Evolutionary conservation across 2,329 filamentous ascomycete genomes (phyloP), one percentile per base, ranked within the genome.

Genomic region (Cercospora brassicicola): DNA sequence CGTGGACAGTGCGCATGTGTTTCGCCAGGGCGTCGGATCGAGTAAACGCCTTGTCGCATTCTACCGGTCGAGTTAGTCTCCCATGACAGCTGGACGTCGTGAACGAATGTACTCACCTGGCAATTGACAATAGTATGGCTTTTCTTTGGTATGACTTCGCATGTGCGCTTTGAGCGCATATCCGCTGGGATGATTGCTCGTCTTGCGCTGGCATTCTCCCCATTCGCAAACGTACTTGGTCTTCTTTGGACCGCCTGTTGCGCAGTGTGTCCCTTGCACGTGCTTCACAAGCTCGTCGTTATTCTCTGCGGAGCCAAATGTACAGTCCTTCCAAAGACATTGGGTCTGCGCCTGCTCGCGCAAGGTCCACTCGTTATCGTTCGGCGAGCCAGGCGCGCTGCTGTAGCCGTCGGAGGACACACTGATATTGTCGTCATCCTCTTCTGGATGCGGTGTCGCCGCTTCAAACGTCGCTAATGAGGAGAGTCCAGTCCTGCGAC

Each of bases 221-320:
- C 95, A 99, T 81, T 98, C 94, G 81, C 95, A 99, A n/a, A 92
- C 93, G 79, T 98, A 98, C 80, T 95, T 97, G 82, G 96, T 97
- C 82, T 95, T 92, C 64, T 94, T 88, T 69, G 90, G 92, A 9
- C 77, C 78, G 18, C 73, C 74, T 2, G 76, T 77, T 77, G 95
- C 93, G 76, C 98, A 97, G 80, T 99, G 95, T 67, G 94, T 92
- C 76, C 93, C 91, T 81, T 98, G 94, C 51, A 85, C 80, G 73
- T 85, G 84, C 67, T 81, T 78, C 62, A 85, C 84, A 55, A 85
- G 77, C 28, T 82, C 81, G 71, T 85, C 84, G 78, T 85, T 85
- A 72, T 85, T 85, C 33, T 80, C 78, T 31, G 83, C 75, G 56
- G 82, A 79, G 45, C 83, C 83, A 18, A 79, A 82, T n/a, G 79